Evolutionary conservation across 371 early-diverging fungal genomes (phyloP).

Genomic region (Dinochytrium kinnereticum): DNA sequence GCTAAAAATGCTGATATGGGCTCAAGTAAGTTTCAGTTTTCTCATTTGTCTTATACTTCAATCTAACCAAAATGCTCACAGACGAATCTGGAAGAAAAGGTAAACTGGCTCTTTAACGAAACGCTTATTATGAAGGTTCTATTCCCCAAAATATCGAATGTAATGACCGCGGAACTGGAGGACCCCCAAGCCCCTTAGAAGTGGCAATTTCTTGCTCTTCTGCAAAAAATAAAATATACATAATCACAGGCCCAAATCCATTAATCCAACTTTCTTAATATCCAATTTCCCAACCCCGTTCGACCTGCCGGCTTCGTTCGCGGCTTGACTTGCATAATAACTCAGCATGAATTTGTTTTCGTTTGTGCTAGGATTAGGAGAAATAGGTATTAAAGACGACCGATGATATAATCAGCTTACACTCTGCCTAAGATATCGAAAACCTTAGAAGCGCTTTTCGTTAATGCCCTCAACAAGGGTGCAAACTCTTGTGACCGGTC

Average conservation of each 20-base stretch:
- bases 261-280: not conserved
- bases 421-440: constrained; percentile 77
- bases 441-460: constrained; percentile 73
- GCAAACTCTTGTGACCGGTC: constrained; percentile 77
- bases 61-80: not conserved
- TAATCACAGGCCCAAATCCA: constrained; percentile 6
- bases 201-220: too few relatives aligned
- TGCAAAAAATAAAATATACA: constrained; percentile 1
- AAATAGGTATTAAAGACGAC: not conserved
- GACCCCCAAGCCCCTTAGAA: not conserved
- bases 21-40: constrained; percentile 63
- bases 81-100: constrained; percentile 70
- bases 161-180: constrained; percentile 71
- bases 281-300: not conserved
- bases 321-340: not conserved
- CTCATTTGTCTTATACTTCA: not conserved
- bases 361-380: not conserved
- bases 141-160: constrained; percentile 86
- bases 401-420: constrained; percentile 43
- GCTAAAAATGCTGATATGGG: constrained; percentile 89
- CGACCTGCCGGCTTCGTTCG: not conserved
- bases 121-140: not conserved
- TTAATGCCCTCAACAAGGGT: constrained; percentile 76
- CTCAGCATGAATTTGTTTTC: not conserved
- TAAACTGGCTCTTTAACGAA: constrained; percentile 23